Evolutionary conservation across 2,329 filamentous ascomycete genomes (phyloP).

Genomic region (Pseudogymnoascus sp.): DNA sequence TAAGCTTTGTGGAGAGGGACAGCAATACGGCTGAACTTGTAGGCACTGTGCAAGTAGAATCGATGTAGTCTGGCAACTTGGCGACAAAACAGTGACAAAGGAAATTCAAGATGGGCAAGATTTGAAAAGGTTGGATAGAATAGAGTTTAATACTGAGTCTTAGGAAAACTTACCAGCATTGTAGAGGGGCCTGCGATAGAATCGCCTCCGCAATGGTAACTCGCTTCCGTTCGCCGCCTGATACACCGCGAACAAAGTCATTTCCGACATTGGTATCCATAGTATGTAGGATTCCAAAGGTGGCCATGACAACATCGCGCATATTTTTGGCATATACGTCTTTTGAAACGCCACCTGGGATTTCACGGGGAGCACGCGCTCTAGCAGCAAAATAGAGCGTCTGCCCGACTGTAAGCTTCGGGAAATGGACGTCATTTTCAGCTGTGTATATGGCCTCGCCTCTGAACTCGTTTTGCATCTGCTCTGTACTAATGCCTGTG

Average conservation of each 20-base stretch:
- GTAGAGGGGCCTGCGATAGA: slow-evolving; percentile 35
- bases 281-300: slow-evolving; percentile 48
- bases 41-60: neutral
- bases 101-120: slow-evolving; percentile 37
- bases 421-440: slow-evolving; percentile 77
- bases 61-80: neutral
- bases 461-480: slow-evolving; percentile 52
- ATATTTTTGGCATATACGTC: slow-evolving; percentile 38
- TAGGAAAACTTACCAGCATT: slow-evolving; percentile 47
- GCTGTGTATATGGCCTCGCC: slow-evolving; percentile 82
- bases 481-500: slow-evolving; percentile 18
- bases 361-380: slow-evolving; percentile 57
- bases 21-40: neutral
- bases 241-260: slow-evolving; percentile 53
- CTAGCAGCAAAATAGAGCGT: slow-evolving; percentile 75
- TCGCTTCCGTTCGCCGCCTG: slow-evolving; percentile 52
- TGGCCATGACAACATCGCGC: slow-evolving; percentile 55
- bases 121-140: slow-evolving; percentile 58
- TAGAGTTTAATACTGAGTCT: slow-evolving; percentile 63
- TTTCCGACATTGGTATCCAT: slow-evolving; percentile 45
- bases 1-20: slow-evolving; percentile 20
- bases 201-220: slow-evolving; percentile 48
- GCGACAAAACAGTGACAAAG: neutral
- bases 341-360: slow-evolving; percentile 52
- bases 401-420: slow-evolving; percentile 80